These are phyloP conservation scores for Tylopilus felleus DNA, from an alignment of 768 basidiomycete species.

Conservation along the genomic window DNA sequence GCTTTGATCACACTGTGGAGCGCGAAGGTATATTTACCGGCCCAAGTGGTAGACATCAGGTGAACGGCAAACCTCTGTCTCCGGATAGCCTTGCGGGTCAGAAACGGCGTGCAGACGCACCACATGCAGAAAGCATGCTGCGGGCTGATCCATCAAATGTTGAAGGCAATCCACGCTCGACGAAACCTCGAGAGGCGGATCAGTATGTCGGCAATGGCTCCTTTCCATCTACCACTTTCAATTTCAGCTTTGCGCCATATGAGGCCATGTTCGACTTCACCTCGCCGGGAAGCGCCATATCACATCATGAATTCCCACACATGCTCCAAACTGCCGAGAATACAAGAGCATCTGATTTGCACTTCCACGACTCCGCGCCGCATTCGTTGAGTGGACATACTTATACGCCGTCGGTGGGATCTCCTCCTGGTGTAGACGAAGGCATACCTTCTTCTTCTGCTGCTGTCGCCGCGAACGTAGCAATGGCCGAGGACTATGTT, in stretches of 20 bases:
- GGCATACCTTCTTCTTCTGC: slow-evolving; percentile 64
- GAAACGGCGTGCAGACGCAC: slow-evolving; percentile 80
- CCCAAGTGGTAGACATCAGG: slow-evolving; percentile 70
- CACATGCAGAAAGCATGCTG: slow-evolving; percentile 75
- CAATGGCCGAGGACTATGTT: slow-evolving; percentile 70
- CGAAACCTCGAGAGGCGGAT: slow-evolving; percentile 37
- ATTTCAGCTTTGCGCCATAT: slow-evolving; percentile 67
- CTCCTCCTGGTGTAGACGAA: slow-evolving; percentile 36
- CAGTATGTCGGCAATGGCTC: slow-evolving; percentile 41
- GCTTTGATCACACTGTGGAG: slow-evolving; percentile 89
- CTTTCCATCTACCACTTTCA: slow-evolving; percentile 69
- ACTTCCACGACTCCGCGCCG: slow-evolving; percentile 31
- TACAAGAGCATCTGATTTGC: slow-evolving; percentile 29
- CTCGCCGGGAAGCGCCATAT: slow-evolving; percentile 30
- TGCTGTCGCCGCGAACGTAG: slow-evolving; percentile 58
- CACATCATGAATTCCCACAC: slow-evolving; percentile 36
- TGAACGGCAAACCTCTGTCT: slow-evolving; percentile 70
- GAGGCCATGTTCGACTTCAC: slow-evolving; percentile 60
- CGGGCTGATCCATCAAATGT: slow-evolving; percentile 71
- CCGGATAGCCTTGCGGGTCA: slow-evolving; percentile 63
- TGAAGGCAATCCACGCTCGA: slow-evolving; percentile 33
- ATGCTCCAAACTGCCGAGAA: slow-evolving; percentile 29
- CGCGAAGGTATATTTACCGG: slow-evolving; percentile 58
- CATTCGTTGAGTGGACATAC: slow-evolving; percentile 29
- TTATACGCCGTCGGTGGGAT: slow-evolving; percentile 37